These are phyloP conservation scores for Poa annua DNA, from an alignment of 176 grass and related monocot genomes.

Conservation along the genomic window DNA sequence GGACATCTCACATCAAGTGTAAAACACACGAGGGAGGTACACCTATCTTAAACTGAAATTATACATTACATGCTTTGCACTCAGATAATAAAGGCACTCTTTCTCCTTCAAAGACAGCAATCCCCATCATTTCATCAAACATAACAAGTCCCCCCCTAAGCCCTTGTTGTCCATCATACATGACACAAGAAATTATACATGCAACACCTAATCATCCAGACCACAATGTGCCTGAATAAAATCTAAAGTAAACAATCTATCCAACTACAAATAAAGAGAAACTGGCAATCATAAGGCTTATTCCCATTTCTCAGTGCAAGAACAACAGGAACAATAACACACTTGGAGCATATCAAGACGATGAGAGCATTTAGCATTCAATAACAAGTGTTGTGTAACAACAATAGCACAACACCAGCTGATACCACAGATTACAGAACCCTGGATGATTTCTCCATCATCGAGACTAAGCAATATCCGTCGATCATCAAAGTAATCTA, in stretches of 20 bases:
- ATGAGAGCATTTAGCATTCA: not conserved
- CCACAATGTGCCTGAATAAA: not conserved
- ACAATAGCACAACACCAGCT: not conserved
- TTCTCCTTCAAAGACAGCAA: not conserved
- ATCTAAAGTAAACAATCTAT: not conserved
- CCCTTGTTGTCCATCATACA: not conserved
- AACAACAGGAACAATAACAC: not conserved
- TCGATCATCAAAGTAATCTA: not conserved
- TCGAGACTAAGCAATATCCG: not conserved
- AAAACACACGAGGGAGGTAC: not conserved
- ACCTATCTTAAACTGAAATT: not conserved
- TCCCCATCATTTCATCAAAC: not conserved
- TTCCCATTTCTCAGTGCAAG: not conserved
- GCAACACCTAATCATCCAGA: constrained; percentile 20
- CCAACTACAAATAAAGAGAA: not conserved
- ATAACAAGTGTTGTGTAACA: not conserved
- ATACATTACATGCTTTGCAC: too few relatives aligned
- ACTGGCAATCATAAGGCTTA: not conserved
- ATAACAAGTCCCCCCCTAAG: not conserved
- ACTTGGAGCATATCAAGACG: not conserved
- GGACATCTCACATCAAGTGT: not conserved
- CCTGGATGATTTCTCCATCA: not conserved
- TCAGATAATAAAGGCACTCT: not conserved
- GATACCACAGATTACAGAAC: not conserved
- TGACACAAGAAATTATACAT: not conserved